Conservation (phyloP, 352 stramenopile genomes). For the Peronospora destructor region DNA sequence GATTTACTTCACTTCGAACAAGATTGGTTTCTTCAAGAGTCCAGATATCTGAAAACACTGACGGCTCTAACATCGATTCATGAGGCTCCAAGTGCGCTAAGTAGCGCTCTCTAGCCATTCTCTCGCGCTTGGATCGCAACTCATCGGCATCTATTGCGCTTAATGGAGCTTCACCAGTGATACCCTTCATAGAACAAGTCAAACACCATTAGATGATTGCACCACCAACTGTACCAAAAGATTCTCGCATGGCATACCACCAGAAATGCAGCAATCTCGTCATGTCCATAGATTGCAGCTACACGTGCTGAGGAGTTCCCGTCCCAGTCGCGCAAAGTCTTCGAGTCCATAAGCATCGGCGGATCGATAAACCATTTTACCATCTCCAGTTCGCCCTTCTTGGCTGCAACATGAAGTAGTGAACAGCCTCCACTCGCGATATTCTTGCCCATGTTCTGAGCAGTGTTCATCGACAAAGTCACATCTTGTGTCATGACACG, state of each 20-base stretch:
- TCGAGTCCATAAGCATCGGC: conserved; percentile 28
- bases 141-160: conserved; percentile 18
- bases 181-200: conserved; percentile 9
- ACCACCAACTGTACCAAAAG: neutral
- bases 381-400: conserved; percentile 48
- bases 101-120: conserved; percentile 40
- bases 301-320: conserved; percentile 44
- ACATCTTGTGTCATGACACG: conserved; percentile 54
- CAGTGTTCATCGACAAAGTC: conserved; percentile 52
- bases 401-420: conserved; percentile 60
- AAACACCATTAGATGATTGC: neutral
- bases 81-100: conserved; percentile 42
- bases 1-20: conserved; percentile 38
- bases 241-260: conserved; percentile 13
- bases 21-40: conserved; percentile 37
- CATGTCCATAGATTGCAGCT: conserved; percentile 38
- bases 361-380: conserved; percentile 38
- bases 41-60: conserved; percentile 50
- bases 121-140: conserved; percentile 33
- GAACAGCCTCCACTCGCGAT: conserved; percentile 66
- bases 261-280: conserved; percentile 34
- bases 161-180: conserved; percentile 18
- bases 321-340: conserved; percentile 47
- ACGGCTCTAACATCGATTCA: conserved; percentile 32
- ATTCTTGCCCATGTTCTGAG: conserved; percentile 57